Evolutionary conservation across 257 asterid genomes (phyloP).

Genomic region (Solanum arcanum): DNA sequence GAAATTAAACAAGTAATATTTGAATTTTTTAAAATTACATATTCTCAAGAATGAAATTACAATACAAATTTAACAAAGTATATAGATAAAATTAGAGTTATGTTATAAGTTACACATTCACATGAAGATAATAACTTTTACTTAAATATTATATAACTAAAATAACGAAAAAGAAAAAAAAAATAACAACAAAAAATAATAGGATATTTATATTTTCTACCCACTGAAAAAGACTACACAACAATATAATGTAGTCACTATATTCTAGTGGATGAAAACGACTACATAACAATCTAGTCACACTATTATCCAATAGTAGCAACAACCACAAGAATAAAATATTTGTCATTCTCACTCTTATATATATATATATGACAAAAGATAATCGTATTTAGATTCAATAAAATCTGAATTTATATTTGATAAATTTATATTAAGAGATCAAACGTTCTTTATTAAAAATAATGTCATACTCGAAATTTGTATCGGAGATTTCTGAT

Average conservation of each 20-base stretch:
- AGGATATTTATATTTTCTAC: neutral
- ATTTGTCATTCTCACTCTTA: neutral
- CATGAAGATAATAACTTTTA: no score
- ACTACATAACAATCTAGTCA: neutral
- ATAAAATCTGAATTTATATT: neutral
- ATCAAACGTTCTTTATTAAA: neutral
- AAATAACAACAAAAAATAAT: neutral
- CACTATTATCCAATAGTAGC: neutral
- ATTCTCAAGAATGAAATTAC: neutral
- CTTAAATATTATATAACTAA: no score
- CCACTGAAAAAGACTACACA: neutral
- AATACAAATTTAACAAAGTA: neutral
- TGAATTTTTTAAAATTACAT: neutral
- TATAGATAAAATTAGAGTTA: no score
- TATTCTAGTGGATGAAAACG: neutral
- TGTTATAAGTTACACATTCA: neutral
- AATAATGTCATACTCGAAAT: neutral
- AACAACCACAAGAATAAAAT: neutral
- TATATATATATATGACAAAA: no score
- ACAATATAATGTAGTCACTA: neutral
- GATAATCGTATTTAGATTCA: neutral
- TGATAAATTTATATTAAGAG: neutral
- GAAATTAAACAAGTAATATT: neutral
- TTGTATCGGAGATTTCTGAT: neutral
- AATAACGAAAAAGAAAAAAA: neutral